Conservation (phyloP, 306 rosid species). For the Benincasa hispida region DNA sequence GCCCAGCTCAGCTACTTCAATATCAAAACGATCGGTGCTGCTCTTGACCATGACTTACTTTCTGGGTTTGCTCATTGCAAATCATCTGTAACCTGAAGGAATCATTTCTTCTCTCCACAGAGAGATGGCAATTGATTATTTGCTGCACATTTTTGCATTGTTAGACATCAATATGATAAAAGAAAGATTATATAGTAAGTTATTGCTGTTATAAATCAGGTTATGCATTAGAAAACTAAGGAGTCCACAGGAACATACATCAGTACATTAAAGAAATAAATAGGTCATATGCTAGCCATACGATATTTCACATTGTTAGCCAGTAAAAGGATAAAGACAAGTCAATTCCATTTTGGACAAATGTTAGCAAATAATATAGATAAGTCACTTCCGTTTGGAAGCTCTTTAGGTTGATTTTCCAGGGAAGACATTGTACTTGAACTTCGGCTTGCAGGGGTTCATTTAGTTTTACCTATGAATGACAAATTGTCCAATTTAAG, state of each 20-base stretch:
- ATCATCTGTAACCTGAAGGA: conserved; percentile 27
- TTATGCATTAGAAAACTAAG: conserved; percentile 27
- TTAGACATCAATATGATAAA: background rate
- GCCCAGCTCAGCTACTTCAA: conserved; percentile 44
- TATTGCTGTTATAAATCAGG: conserved; percentile 22
- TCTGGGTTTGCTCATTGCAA: conserved; percentile 28
- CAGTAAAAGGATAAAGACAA: conserved; percentile 34
- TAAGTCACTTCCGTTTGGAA: conserved; percentile 15
- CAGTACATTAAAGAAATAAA: conserved; percentile 30
- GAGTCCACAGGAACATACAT: conserved; percentile 16
- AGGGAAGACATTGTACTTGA: conserved; percentile 1
- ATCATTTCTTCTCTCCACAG: conserved; percentile 23
- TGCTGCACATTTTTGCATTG: conserved; percentile 25
- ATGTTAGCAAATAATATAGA: conserved; percentile 46
- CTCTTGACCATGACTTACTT: conserved; percentile 29
- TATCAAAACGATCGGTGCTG: conserved; percentile 21
- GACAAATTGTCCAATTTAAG: background rate
- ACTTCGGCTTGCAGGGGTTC: background rate
- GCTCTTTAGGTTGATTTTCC: conserved; percentile 12
- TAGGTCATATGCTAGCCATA: conserved; percentile 41
- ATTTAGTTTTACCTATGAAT: background rate
- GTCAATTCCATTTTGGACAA: background rate
- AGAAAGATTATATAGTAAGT: background rate
- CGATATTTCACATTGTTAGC: conserved; percentile 33
- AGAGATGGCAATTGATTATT: conserved; percentile 32